Evolutionary conservation across 495 filamentous ascomycete species (phyloP), one percentile per base, ranked within the genome.

Genomic region (Xylaria castorea): DNA sequence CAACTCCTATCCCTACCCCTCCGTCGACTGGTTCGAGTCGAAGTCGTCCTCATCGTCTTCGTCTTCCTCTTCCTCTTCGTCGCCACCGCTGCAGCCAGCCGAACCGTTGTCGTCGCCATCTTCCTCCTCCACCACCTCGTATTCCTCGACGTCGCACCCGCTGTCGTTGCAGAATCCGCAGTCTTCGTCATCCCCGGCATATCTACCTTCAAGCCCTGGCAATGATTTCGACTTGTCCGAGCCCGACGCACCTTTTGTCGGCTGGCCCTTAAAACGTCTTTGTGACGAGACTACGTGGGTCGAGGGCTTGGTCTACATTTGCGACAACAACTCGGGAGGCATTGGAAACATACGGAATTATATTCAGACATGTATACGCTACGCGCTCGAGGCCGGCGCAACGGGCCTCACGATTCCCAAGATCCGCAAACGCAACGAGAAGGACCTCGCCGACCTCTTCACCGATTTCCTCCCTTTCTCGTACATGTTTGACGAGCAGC

Each of bases 301-400:
- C 0, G 77, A 82, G 1, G 84, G 84, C 1, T 46, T 87, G 25
- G 77, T 85, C 7, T 87, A 83, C 57, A 80, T 82, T 27, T 87
- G 86, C 75, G 85, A 87, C 75, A 86, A 87, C 74, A 87, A 87
- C 72, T 85, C 84, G 0, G 85, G 85, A 5, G 86, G 86, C 1
- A 82, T 87, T 62, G 85, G 86, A 6, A 87, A 87, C 60, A 87
- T 87, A 46, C 78, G 86, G 64, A 87, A 86, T 70, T 87, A 84
- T 74, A 85, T 88, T 61, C 79, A 87, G 16, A 86, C 83, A 34
- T 88, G 86, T 70, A 57, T 87, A 8, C 82, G 86, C n/a, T 87
- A 85, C 73, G 84, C 81, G 12, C 80, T 88, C 61, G 86, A 88
- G 53, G 85, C 85, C 58, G 86, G 86, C 36, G 86, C 84, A 25